Evolutionary conservation across 1,284 basidiomycete genomes (phyloP), one percentile per base, ranked within the genome.

Genomic region (Cryptococcus hybrid): DNA sequence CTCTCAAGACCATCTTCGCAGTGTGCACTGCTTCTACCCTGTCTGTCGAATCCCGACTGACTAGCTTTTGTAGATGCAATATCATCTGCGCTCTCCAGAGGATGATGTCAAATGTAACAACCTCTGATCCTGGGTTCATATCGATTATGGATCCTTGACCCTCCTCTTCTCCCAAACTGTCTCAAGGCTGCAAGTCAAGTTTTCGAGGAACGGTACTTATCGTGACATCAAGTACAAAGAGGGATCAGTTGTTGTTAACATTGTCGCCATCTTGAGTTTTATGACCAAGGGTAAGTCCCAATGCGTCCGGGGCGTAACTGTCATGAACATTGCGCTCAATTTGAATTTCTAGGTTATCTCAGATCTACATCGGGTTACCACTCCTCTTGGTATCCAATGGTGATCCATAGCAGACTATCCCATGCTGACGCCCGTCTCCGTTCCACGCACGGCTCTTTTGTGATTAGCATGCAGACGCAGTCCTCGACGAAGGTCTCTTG

Each of bases 151-250:
- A 2, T 66, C 64, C 7, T 57, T 71, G 8, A 71, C 69, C 7
- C 54, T 69, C 3, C 61, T 71, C 30, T 71, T 69, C 64, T 65
- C 62, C 1, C 69, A 71, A 52, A 65, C 67, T 45, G 64, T 71
- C 8, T 68, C 69, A 1, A 68, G 69, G 0, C 55, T 71, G 40
- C 69, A 71, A 54, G 64, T 71, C 50, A 68, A 67, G 58, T 70
- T 66, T 36, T 55, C 61, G 2, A 24, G 24, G 24, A 47, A 60
- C 5, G 69, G 68, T 2, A 61, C 59, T 38, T 71, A 69, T 59
- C 44, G 53, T 39, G 67, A 70, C 57, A 64, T 71, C 54, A 66
- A 64, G 18, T 67, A 66, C 12, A 61, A 63, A n/a, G 63, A 61
- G 39, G 60, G 61, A 5, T 66, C 64, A 3, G 66, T 70, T 46